Base-by-base conservation (phyloP, 129 eudicot genomes). In the Chrysanthemum seticuspe region DNA sequence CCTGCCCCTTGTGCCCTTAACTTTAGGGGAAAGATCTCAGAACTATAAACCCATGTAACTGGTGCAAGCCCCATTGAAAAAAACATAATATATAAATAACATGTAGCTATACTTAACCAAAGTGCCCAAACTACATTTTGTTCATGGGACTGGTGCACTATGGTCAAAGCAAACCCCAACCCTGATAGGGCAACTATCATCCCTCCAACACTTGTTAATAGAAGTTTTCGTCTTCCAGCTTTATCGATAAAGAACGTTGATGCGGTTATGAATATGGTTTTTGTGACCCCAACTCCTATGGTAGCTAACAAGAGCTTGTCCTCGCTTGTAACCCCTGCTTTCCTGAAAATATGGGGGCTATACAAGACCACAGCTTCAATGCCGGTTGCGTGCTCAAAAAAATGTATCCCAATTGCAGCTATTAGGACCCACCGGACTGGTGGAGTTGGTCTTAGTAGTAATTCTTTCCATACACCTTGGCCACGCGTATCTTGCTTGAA, bases 311-410 rank as follows among this genome's bases (percentile, higher is more conserved):
- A 70, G 13, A 81, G 85, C 75, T 85, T 80, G 15, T 78, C 55
- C 6, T 80, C 64, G n/a, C 47, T 48, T 12, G 23, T 64, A 6
- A 89, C 80, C 0, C 98, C 98, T 5, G 98, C 96, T 68, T 73
- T 77, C 67, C 70, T 82, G 77, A 92, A 92, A 9, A 89, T 87
- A 13, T 83, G 73, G 9, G 96, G 96, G 67, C 95, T 64, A 65
- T 89, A 92, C 14, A 92, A 64, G 44, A 92, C 77, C 1, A 92
- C 92, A 0, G 98, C 96, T 62, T 89, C 95, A 12, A 84, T 87
- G 3, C 98, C 96, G 0, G 88, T 81, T 8, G 96, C 95, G 1
- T 92, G 98, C 77, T 92, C 88, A 61, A 92, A 92, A 81, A 92
- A 89, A 82, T 92, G 96, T 16, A 92, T 81, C 1, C 96, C 98